A percentile compares a stretch with the other conserved stretches of the same genome.
These are phyloP conservation scores for Selenicereus undatus DNA, from an alignment of 148 eudicot species.

Conservation along the genomic window DNA sequence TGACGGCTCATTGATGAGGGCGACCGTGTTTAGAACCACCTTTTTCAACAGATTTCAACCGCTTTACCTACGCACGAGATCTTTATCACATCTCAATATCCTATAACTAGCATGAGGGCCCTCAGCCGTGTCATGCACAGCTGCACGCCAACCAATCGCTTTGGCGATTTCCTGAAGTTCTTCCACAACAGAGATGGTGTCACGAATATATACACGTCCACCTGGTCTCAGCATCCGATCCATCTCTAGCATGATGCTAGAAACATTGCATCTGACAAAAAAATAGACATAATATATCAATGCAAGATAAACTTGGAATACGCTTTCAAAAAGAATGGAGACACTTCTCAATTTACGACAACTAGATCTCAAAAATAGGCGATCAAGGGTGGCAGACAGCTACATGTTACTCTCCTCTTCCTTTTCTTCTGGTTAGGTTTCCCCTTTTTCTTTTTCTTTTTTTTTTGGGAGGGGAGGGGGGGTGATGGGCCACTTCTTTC, in stretches of 20 bases:
- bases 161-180: slow-evolving; percentile 75
- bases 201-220: slow-evolving; percentile 85
- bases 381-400: not conserved
- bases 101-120: slow-evolving; percentile 92
- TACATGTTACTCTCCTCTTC: not conserved
- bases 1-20: not conserved
- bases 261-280: slow-evolving; percentile 67
- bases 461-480: not conserved
- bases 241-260: slow-evolving; percentile 95
- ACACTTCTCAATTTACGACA: not conserved
- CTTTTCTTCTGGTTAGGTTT: too few relatives aligned
- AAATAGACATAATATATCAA: slow-evolving; percentile 8
- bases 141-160: slow-evolving; percentile 84
- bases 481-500: not conserved
- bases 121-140: slow-evolving; percentile 81
- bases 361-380: not conserved
- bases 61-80: slow-evolving; percentile 28
- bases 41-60: not conserved
- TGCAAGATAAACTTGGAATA: not conserved
- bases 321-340: not conserved
- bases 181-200: slow-evolving; percentile 60
- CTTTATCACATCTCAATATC: slow-evolving; percentile 64
- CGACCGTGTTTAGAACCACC: not conserved
- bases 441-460: not conserved
- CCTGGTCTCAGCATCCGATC: slow-evolving; percentile 94